Conservation (phyloP, 139 green algal species). For the Chlorella vulgaris region DNA sequence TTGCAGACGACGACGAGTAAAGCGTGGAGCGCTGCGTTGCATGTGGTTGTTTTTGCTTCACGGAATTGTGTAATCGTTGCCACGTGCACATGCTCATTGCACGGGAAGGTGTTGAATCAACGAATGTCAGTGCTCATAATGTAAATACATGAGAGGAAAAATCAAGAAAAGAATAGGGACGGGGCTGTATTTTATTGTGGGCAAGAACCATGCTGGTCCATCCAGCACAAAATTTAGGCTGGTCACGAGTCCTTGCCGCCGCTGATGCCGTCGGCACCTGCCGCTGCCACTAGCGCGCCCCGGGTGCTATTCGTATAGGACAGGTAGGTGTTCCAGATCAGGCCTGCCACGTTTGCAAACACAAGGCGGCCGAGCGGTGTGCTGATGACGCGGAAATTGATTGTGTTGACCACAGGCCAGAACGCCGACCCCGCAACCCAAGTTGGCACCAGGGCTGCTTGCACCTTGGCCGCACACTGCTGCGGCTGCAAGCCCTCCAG, state of each 20-base stretch:
- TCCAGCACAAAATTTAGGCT: neutral
- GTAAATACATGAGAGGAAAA: neutral
- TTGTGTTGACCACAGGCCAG: slow-evolving; percentile 65
- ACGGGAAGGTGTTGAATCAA: neutral
- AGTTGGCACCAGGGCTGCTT: slow-evolving; percentile 26
- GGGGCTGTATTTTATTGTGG: neutral
- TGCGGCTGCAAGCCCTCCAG: slow-evolving; percentile 45
- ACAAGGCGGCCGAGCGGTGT: slow-evolving; percentile 46
- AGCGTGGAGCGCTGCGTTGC: neutral
- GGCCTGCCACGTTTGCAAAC: slow-evolving; percentile 51
- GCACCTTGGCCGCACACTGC: slow-evolving; percentile 35
- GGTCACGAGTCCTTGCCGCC: neutral
- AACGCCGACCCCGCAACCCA: slow-evolving; percentile 52
- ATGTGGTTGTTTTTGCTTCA: neutral
- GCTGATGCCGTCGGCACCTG: neutral
- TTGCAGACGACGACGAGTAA: slow-evolving; percentile 42
- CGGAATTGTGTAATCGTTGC: neutral
- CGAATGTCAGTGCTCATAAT: neutral
- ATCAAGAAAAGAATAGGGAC: neutral
- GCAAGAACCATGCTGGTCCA: neutral
- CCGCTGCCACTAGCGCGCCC: neutral
- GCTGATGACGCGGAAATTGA: slow-evolving; percentile 70
- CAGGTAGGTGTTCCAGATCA: slow-evolving; percentile 68
- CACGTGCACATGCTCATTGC: neutral
- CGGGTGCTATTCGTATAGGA: slow-evolving; percentile 10